A percentile compares a stretch with the other conserved stretches of the same genome.
phyloP scores from a whole-genome alignment of 129 eudicot species.

The Centaurea solstitialis region DNA sequence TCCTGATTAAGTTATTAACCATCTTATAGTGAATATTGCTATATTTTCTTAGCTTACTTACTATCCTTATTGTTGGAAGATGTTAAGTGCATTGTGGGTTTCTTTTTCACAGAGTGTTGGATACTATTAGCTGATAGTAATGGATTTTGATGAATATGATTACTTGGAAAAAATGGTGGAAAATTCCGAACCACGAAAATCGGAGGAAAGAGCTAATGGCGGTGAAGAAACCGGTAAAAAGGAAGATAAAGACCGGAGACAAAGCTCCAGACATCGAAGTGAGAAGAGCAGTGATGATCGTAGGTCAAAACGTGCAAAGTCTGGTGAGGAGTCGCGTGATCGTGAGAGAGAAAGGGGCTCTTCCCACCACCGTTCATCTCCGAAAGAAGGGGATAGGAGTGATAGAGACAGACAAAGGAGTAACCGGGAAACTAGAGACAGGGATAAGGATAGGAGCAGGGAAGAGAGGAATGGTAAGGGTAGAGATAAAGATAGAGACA shows the following conservation, averaged over 20 bases:
- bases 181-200: slow-evolving; percentile 47
- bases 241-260: slow-evolving; percentile 50
- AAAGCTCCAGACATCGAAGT: slow-evolving; percentile 63
- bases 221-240: slow-evolving; percentile 44
- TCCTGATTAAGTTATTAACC: neutral
- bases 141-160: slow-evolving; percentile 93
- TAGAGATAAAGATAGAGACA: slow-evolving; percentile 39
- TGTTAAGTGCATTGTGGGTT: slow-evolving; percentile 8
- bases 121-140: neutral
- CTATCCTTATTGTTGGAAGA: slow-evolving; percentile 4
- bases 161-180: slow-evolving; percentile 80
- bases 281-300: slow-evolving; percentile 48
- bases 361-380: slow-evolving; percentile 54
- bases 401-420: slow-evolving; percentile 62
- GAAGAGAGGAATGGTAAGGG: slow-evolving; percentile 53
- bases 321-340: slow-evolving; percentile 58
- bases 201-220: slow-evolving; percentile 51
- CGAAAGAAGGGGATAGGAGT: slow-evolving; percentile 65
- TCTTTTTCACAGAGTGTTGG: slow-evolving; percentile 7
- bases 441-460: slow-evolving; percentile 39
- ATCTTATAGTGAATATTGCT: neutral
- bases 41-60: neutral
- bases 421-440: slow-evolving; percentile 62
- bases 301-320: slow-evolving; percentile 55
- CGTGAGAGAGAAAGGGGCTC: slow-evolving; percentile 71